These are phyloP conservation scores for Mycena crocata DNA, from an alignment of 768 basidiomycete species.

Conservation along the genomic window DNA sequence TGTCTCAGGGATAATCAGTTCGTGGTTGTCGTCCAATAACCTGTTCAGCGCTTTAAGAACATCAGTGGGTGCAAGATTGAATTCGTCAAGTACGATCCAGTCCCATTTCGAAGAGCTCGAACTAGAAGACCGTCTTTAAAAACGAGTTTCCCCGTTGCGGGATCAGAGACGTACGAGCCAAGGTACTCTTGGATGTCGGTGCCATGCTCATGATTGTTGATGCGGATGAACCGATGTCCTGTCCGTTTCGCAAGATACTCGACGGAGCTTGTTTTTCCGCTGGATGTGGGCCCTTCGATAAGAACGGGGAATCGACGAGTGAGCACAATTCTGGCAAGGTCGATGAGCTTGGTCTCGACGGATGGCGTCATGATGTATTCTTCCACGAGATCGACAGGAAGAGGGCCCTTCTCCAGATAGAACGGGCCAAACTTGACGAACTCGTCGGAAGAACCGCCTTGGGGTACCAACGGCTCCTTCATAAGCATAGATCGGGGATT, in stretches of 20 bases:
- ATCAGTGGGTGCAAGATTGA: slow-evolving; percentile 97
- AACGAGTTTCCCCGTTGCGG: slow-evolving; percentile 90
- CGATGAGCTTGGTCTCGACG: slow-evolving; percentile 92
- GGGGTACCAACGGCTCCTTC: slow-evolving; percentile 72
- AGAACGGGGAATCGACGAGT: slow-evolving; percentile 93
- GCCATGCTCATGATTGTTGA: slow-evolving; percentile 99
- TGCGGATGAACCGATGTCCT: slow-evolving; percentile 95
- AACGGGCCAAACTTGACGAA: slow-evolving; percentile 92
- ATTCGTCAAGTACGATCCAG: slow-evolving; percentile 98
- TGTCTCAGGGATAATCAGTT: slow-evolving; percentile 95
- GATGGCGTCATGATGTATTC: slow-evolving; percentile 97
- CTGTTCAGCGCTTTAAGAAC: slow-evolving; percentile 98
- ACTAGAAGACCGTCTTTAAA: slow-evolving; percentile 96
- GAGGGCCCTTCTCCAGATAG: slow-evolving; percentile 84
- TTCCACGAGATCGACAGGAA: slow-evolving; percentile 71
- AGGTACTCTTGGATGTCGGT: slow-evolving; percentile 99
- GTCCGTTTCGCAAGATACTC: slow-evolving; percentile 94
- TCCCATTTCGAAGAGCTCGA: slow-evolving; percentile 91
- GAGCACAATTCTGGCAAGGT: slow-evolving; percentile 91
- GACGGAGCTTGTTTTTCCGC: slow-evolving; percentile 96
- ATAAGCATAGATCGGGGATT: slow-evolving; percentile 82
- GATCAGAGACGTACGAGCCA: slow-evolving; percentile 95
- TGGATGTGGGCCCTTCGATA: slow-evolving; percentile 98
- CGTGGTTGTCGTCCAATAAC: slow-evolving; percentile 96
- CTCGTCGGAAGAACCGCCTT: slow-evolving; percentile 57